These are phyloP conservation scores for Sclerotinia subarctica DNA, from an alignment of 2,329 filamentous ascomycete species.

Conservation along the genomic window DNA sequence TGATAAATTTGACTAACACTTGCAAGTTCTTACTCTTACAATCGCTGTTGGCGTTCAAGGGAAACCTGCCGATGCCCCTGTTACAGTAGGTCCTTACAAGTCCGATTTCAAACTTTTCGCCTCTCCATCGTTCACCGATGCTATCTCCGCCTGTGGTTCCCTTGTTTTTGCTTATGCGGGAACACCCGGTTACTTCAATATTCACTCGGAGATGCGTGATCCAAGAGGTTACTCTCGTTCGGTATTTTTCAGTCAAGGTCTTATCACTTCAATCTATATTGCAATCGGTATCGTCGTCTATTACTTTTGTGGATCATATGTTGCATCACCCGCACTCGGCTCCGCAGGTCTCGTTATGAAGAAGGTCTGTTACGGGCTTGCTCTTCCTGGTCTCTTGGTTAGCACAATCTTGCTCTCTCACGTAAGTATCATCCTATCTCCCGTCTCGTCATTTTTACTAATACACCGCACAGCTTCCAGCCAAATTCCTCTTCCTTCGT, in stretches of 20 bases:
- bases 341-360: slow-evolving; percentile 58
- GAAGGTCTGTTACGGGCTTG: slow-evolving; percentile 60
- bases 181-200: slow-evolving; percentile 59
- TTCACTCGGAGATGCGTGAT: slow-evolving; percentile 62
- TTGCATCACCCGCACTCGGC: slow-evolving; percentile 59
- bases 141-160: slow-evolving; percentile 55
- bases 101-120: slow-evolving; percentile 56
- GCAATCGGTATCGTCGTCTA: slow-evolving; percentile 39
- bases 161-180: slow-evolving; percentile 60
- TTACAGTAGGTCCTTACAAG: slow-evolving; percentile 51
- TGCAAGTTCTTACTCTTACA: slow-evolving; percentile 47
- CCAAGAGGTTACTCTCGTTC: slow-evolving; percentile 60
- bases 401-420: slow-evolving; percentile 44
- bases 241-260: slow-evolving; percentile 44
- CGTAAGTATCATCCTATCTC: slow-evolving; percentile 36
- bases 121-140: slow-evolving; percentile 55
- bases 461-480: slow-evolving; percentile 29
- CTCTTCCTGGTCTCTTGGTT: slow-evolving; percentile 52
- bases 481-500: slow-evolving; percentile 56
- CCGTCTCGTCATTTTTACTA: background rate
- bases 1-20: background rate
- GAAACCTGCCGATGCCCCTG: slow-evolving; percentile 31
- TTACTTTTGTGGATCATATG: slow-evolving; percentile 52
- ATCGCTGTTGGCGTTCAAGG: slow-evolving; percentile 51
- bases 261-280: slow-evolving; percentile 47